A percentile compares a stretch with the other conserved stretches of the same genome.
Evolutionary conservation across 2,329 filamentous ascomycete genomes (phyloP).

Genomic region (Cucurbitaria berberidis): DNA sequence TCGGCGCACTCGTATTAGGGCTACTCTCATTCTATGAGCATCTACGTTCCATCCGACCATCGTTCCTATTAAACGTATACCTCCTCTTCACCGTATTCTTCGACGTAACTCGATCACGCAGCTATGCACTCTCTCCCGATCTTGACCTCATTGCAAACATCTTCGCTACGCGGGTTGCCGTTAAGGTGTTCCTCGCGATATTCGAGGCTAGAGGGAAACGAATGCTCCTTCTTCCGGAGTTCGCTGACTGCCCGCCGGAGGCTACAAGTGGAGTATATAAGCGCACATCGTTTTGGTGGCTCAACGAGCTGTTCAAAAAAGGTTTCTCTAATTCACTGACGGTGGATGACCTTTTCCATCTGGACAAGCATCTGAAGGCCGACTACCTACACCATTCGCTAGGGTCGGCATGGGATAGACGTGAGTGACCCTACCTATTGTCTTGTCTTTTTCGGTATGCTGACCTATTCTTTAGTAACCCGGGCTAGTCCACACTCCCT

Average conservation of each 20-base stretch:
- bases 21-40: slow-evolving; percentile 58
- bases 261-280: slow-evolving; percentile 60
- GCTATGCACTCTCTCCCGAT: slow-evolving; percentile 42
- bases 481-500: slow-evolving; percentile 29
- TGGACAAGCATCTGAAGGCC: slow-evolving; percentile 55
- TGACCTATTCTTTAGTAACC: slow-evolving; percentile 19
- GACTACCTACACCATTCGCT: slow-evolving; percentile 50
- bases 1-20: slow-evolving; percentile 39
- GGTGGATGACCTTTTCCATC: slow-evolving; percentile 53
- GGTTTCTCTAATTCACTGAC: slow-evolving; percentile 55
- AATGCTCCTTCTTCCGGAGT: slow-evolving; percentile 48
- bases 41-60: slow-evolving; percentile 53
- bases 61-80: slow-evolving; percentile 56
- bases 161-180: slow-evolving; percentile 50
- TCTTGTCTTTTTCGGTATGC: background rate
- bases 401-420: slow-evolving; percentile 49
- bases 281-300: slow-evolving; percentile 59
- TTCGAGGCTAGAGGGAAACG: slow-evolving; percentile 57
- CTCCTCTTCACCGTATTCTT: slow-evolving; percentile 55
- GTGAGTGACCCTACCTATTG: slow-evolving; percentile 30
- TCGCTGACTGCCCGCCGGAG: slow-evolving; percentile 55
- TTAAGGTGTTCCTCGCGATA: slow-evolving; percentile 54
- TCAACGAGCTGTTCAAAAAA: slow-evolving; percentile 58
- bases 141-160: slow-evolving; percentile 51
- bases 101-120: slow-evolving; percentile 55